These are phyloP conservation scores for Avena insularis DNA, from an alignment of 176 grass and related monocot species.

Conservation along the genomic window DNA sequence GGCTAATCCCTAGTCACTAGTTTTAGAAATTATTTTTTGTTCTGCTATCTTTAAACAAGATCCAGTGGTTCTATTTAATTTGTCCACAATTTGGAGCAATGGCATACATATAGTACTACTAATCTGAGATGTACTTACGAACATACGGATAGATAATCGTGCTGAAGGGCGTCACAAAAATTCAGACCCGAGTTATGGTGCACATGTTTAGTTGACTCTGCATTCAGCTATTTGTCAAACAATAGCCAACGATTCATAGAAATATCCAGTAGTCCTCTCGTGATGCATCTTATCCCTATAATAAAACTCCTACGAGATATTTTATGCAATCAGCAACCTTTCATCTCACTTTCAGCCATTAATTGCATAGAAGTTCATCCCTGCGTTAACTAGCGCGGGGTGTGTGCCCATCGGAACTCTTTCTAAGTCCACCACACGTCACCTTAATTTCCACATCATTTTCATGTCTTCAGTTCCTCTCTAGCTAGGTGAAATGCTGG, in stretches of 20 bases:
- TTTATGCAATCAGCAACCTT: constrained; percentile 6
- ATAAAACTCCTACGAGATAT: constrained; percentile 25
- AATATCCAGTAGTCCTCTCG: not conserved
- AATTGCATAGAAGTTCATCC: constrained; percentile 20
- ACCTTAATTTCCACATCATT: constrained; percentile 18
- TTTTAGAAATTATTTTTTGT: not conserved
- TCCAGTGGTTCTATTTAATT: constrained; percentile 40
- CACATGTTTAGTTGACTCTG: not conserved
- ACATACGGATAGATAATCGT: not conserved
- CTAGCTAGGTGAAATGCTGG: not conserved
- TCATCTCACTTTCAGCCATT: constrained; percentile 38
- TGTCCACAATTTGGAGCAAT: not conserved
- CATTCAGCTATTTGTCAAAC: constrained; percentile 23
- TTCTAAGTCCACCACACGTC: constrained; percentile 19
- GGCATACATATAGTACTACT: not conserved
- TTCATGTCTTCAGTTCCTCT: constrained; percentile 9
- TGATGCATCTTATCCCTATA: not conserved
- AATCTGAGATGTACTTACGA: not conserved
- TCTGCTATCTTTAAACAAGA: constrained; percentile 39
- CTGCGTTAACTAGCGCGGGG: constrained; percentile 20
- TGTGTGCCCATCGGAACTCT: constrained; percentile 29
- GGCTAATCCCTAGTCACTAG: constrained; percentile 20
- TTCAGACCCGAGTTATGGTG: not conserved
- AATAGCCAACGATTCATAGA: not conserved
- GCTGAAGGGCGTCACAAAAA: constrained; percentile 8